Base-by-base conservation (phyloP, 208 protist genomes). In the Paratrypanosoma confusum region DNA sequence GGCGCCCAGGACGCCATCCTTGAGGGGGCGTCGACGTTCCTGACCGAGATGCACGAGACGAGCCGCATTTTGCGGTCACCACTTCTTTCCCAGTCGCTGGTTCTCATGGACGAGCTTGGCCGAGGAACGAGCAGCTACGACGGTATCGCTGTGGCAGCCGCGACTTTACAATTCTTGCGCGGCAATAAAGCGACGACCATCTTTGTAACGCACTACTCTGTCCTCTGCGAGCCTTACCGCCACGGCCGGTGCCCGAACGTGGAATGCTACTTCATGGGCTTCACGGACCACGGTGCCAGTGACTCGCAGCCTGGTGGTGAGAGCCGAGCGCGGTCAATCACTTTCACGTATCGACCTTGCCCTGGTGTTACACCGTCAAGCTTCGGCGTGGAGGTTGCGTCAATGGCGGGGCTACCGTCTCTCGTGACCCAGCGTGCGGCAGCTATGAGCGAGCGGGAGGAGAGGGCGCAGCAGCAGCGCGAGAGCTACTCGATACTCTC, bases 31-130 rank as follows among this genome's bases (percentile, higher is more conserved):
- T 95, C 80, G n/a, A 98, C 96, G 3, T 98, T 99, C 56, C 71
- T 98, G 41, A 82, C 90, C 0, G 97, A 99, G 55, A 97, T 98
- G 91, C 43, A 76, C 5, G 96, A 99, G 64, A 98, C 95, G 2
- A 74, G 86, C 22, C 69, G 70, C 5, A 97, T 98, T 51, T 40
- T 98, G 8, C 58, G 55, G 21, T 37, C 86, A 3, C 47, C 64
- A 5, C 47, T 53, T 1, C 94, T 97, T 0, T 14, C 49, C 3
- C 46, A 40, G 11, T 85, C 90, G 1, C 69, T 99, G 5, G 90
- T 98, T 7, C 62, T 98, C 38, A 81, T 98, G 56, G 96, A 99
- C 59, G 96, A 98, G 48, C 51, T 99, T 0, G 96, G 96, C 7
- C 56, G 95, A 18, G 96, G 96, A 17, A 99, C 96, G 21, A 82